phyloP scores from a whole-genome alignment of 2,329 filamentous ascomycete species.

The Aurifilum marmelostoma region DNA sequence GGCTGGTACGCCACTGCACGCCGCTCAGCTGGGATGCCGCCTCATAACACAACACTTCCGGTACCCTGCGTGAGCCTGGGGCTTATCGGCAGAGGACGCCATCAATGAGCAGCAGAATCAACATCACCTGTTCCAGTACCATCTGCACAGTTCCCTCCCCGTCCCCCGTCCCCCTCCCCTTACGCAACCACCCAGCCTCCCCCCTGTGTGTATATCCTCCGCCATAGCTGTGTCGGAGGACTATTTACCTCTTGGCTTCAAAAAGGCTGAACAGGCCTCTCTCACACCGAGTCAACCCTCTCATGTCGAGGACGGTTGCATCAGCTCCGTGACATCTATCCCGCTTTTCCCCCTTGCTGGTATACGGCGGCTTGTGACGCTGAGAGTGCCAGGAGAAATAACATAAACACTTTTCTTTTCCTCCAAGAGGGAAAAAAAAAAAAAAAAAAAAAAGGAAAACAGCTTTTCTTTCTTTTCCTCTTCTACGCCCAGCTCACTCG shows the following conservation, averaged over 20 bases:
- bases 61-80: constrained; percentile 13
- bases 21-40: constrained; percentile 20
- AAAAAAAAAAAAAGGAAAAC: too few relatives aligned
- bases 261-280: background rate
- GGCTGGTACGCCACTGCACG: constrained; percentile 10
- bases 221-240: constrained; percentile 7
- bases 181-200: background rate
- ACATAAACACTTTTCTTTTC: background rate
- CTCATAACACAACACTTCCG: constrained; percentile 17
- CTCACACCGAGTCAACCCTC: background rate
- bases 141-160: background rate
- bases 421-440: too few relatives aligned
- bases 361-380: constrained; percentile 16
- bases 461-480: too few relatives aligned
- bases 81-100: constrained; percentile 13
- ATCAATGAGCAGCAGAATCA: constrained; percentile 18
- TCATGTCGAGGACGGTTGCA: constrained; percentile 12
- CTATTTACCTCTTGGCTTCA: background rate
- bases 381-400: constrained; percentile 17
- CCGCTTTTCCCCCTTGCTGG: constrained; percentile 18
- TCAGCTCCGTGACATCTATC: constrained; percentile 18
- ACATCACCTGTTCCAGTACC: constrained; percentile 10
- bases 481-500: constrained; percentile 7
- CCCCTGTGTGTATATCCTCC: constrained; percentile 5
- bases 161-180: background rate